These are phyloP conservation scores for Ustilago cynodontis DNA, from an alignment of 1,284 basidiomycete species.

Conservation along the genomic window DNA sequence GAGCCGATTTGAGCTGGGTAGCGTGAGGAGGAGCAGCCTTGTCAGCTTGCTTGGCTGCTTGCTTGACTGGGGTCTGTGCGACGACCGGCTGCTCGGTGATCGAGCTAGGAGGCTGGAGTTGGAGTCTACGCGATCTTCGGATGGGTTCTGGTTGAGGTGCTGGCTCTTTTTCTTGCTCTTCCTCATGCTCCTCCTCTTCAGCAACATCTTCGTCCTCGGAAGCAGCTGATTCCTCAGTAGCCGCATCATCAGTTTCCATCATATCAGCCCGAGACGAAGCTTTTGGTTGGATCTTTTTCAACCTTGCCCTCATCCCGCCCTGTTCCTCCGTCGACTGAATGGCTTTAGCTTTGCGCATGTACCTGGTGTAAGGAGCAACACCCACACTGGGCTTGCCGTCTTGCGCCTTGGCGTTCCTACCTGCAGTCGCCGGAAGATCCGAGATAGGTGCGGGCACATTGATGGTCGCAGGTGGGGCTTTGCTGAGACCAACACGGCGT, in stretches of 20 bases:
- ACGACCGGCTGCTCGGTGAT: conserved; percentile 27
- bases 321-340: conserved; percentile 29
- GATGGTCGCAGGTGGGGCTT: conserved; percentile 31
- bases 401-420: conserved; percentile 8
- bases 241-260: conserved; percentile 24
- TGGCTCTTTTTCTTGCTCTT: conserved; percentile 22
- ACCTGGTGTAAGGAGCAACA: conserved; percentile 61
- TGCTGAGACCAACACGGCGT: conserved; percentile 31
- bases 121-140: conserved; percentile 36
- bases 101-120: conserved; percentile 28
- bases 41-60: conserved; percentile 26
- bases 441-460: conserved; percentile 51
- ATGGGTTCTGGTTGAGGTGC: conserved; percentile 32
- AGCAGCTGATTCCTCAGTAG: conserved; percentile 23
- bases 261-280: background rate
- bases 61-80: conserved; percentile 30
- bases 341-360: conserved; percentile 45
- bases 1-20: conserved; percentile 43
- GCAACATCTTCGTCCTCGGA: conserved; percentile 30
- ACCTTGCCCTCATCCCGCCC: conserved; percentile 41
- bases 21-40: conserved; percentile 21
- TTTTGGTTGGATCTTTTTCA: conserved; percentile 26
- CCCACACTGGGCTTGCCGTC: conserved; percentile 24
- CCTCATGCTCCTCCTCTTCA: conserved; percentile 24
- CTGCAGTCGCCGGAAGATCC: conserved; percentile 20